phyloP scores from a whole-genome alignment of 1,139 yeast genomes.

The Blastobotrys proliferans region DNA sequence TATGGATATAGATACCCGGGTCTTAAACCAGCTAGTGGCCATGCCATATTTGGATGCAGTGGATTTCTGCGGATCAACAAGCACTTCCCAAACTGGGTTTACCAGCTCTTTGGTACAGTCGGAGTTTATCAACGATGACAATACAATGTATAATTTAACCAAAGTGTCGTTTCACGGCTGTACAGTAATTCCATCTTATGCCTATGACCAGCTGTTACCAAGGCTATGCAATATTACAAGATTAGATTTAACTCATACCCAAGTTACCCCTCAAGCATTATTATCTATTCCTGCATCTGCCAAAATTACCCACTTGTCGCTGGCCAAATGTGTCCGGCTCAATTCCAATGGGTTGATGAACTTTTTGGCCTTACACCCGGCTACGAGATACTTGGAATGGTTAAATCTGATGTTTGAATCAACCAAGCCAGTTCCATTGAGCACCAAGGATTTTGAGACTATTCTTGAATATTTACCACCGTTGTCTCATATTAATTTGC shows the following conservation, averaged over 20 bases:
- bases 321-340: slow-evolving; percentile 73
- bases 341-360: slow-evolving; percentile 71
- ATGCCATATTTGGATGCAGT: slow-evolving; percentile 60
- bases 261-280: slow-evolving; percentile 57
- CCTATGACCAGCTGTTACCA: slow-evolving; percentile 55
- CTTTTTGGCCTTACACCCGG: slow-evolving; percentile 70
- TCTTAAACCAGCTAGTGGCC: slow-evolving; percentile 56
- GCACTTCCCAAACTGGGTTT: slow-evolving; percentile 58
- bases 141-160: slow-evolving; percentile 34
- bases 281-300: slow-evolving; percentile 50
- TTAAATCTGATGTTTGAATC: slow-evolving; percentile 71
- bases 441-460: slow-evolving; percentile 38
- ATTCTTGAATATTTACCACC: slow-evolving; percentile 43
- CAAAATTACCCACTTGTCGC: slow-evolving; percentile 67
- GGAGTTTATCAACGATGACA: slow-evolving; percentile 16
- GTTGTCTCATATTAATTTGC: slow-evolving; percentile 59
- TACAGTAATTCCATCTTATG: slow-evolving; percentile 61
- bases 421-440: slow-evolving; percentile 59
- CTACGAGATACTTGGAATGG: slow-evolving; percentile 63
- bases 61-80: slow-evolving; percentile 88
- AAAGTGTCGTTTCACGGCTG: slow-evolving; percentile 86
- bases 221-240: slow-evolving; percentile 57
- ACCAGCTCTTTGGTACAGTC: slow-evolving; percentile 27
- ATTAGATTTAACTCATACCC: slow-evolving; percentile 79
- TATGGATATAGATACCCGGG: slow-evolving; percentile 65